Conservation (phyloP, 108 stramenopile genomes). For the Cyclotella choctawhatcheeana region DNA sequence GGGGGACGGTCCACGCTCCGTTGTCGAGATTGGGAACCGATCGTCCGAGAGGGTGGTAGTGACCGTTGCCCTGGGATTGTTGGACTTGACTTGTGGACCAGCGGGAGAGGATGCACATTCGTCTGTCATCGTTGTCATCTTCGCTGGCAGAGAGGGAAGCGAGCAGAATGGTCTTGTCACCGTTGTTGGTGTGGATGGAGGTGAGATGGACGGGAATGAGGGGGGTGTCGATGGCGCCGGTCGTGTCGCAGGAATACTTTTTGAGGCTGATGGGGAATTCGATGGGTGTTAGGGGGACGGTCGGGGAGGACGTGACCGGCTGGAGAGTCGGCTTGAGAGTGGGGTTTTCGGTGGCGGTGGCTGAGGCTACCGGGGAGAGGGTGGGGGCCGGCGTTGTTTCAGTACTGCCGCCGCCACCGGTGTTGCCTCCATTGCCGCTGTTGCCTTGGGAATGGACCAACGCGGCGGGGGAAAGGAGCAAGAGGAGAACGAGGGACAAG, state of each 20-base stretch:
- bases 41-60: constrained; percentile 29
- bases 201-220: constrained; percentile 18
- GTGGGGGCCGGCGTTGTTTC: too few species aligned
- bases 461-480: too few species aligned
- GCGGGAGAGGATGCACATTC: constrained; percentile 38
- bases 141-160: constrained; percentile 12
- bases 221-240: constrained; percentile 23
- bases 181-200: constrained; percentile 23
- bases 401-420: too few species aligned
- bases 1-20: constrained; percentile 35
- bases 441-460: too few species aligned
- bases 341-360: background rate
- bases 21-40: background rate
- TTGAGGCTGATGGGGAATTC: constrained; percentile 5
- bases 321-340: background rate
- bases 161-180: constrained; percentile 21
- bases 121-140: background rate
- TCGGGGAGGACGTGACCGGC: background rate
- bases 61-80: constrained; percentile 9
- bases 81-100: constrained; percentile 10
- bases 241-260: constrained; percentile 10
- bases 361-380: too few species aligned
- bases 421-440: too few species aligned
- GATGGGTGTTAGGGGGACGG: constrained; percentile 2
- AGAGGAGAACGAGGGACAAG: too few species aligned